phyloP scores from a whole-genome alignment of 169 alveolate genomes.

The Cryptosporidium andersoni region DNA sequence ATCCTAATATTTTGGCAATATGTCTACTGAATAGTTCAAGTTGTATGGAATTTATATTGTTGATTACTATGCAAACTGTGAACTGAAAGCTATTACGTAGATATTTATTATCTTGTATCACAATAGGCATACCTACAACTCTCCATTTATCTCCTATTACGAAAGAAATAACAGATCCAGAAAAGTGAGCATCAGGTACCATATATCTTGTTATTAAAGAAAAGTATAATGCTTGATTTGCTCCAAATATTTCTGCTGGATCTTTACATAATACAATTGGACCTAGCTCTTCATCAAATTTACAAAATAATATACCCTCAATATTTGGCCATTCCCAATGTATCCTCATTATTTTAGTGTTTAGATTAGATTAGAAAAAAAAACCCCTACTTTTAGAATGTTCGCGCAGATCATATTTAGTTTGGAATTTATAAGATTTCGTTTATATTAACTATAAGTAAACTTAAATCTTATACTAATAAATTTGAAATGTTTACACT shows the following conservation, averaged over 20 bases:
- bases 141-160: constrained; percentile 32
- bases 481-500: too few species aligned
- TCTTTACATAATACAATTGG: constrained; percentile 56
- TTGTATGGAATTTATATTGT: background rate
- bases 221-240: constrained; percentile 18
- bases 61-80: constrained; percentile 47
- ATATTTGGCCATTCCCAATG: constrained; percentile 47
- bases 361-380: too few species aligned
- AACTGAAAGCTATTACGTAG: constrained; percentile 63
- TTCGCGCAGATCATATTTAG: too few species aligned
- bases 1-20: constrained; percentile 41
- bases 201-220: constrained; percentile 40
- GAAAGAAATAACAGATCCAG: constrained; percentile 28
- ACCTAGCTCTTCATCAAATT: constrained; percentile 69
- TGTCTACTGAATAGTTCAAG: constrained; percentile 48
- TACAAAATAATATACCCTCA: constrained; percentile 65
- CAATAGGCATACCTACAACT: constrained; percentile 60
- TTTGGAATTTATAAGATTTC: too few species aligned
- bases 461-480: too few species aligned
- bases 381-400: too few species aligned
- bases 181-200: constrained; percentile 58
- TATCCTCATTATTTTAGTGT: background rate
- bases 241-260: constrained; percentile 48
- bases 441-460: too few species aligned
- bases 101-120: constrained; percentile 52